Evolutionary conservation across 2,329 filamentous ascomycete species (phyloP), one percentile per base, ranked within the genome.

Genomic region (Aspergillus neoniger): DNA sequence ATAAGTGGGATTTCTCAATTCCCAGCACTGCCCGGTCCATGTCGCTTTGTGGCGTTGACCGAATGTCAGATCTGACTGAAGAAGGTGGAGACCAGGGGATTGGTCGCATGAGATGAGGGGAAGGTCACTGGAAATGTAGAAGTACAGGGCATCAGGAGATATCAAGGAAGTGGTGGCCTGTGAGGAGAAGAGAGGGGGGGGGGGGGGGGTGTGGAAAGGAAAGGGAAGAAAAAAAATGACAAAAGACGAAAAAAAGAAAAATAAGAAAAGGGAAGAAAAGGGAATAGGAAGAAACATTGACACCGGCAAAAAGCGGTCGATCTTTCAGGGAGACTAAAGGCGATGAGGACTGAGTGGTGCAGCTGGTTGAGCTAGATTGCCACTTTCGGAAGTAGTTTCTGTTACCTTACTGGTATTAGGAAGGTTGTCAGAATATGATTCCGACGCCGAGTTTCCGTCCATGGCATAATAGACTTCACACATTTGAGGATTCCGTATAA

Each of bases 31-130:
- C 19, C 23, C 25, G 25, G 38, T 28, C 17, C 23, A 19, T 43
- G 38, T 44, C 28, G 52, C 12, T 38, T 55, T 44, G 23, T 54
- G 47, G 47, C 47, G 51, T 38, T 43, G 38, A 30, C 51, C 19
- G 21, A 54, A 54, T 30, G 51, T 54, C 38, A 54, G 51, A 44
- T 55, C 43, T 25, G 39, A 47, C 38, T 55, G 52, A 55, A 55
- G 52, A 55, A 47, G 47, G 52, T 30, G 52, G 52, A 36, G 32
- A 44, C 52, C n/a, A 32, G 25, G 52, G 41, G 52, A 39, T 23
- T 30, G 28, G 43, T 19, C 32, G 36, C 30, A 52, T 55, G 25
- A 47, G 47, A 30, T 30, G 39, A 55, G 53, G 53, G 30, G 39
- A 15, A 32, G 39, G 28, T 23, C 52, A 44, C 28, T 30, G 36